These are phyloP conservation scores for Fusarium sp. DNA, from an alignment of 2,329 filamentous ascomycete genomes.

Conservation along the genomic window DNA sequence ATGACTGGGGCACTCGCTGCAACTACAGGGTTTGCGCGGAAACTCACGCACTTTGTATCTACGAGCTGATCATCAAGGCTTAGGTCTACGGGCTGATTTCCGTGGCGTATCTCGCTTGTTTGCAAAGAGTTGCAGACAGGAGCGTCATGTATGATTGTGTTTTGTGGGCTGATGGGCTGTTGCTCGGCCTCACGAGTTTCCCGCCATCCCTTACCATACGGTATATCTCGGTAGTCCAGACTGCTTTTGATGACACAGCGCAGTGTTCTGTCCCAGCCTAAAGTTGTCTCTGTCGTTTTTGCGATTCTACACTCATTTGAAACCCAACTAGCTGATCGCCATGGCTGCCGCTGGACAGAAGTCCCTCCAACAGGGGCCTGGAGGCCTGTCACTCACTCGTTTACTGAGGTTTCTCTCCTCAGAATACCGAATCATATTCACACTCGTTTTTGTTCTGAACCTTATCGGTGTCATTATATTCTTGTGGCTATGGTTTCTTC, in stretches of 20 bases:
- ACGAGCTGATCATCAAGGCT: constrained; percentile 7
- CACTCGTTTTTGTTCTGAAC: constrained; percentile 63
- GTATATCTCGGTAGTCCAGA: constrained; percentile 25
- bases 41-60: constrained; percentile 2
- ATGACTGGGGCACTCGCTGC: background rate
- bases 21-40: background rate
- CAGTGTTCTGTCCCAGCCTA: background rate
- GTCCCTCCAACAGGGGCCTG: background rate
- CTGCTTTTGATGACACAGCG: background rate
- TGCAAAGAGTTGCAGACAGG: background rate
- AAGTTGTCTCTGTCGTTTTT: background rate
- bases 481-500: constrained; percentile 42
- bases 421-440: constrained; percentile 66
- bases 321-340: background rate
- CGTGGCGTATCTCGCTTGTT: background rate
- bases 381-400: constrained; percentile 38
- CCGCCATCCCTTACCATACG: background rate
- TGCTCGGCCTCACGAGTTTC: background rate
- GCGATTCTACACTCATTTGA: constrained; percentile 16
- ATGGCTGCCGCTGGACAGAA: constrained; percentile 19
- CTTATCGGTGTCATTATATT: constrained; percentile 40
- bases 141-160: constrained; percentile 4
- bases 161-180: constrained; percentile 9
- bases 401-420: constrained; percentile 42
- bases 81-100: constrained; percentile 13